phyloP scores from a whole-genome alignment of 2,329 filamentous ascomycete genomes.

The Cladosporium colombiae region DNA sequence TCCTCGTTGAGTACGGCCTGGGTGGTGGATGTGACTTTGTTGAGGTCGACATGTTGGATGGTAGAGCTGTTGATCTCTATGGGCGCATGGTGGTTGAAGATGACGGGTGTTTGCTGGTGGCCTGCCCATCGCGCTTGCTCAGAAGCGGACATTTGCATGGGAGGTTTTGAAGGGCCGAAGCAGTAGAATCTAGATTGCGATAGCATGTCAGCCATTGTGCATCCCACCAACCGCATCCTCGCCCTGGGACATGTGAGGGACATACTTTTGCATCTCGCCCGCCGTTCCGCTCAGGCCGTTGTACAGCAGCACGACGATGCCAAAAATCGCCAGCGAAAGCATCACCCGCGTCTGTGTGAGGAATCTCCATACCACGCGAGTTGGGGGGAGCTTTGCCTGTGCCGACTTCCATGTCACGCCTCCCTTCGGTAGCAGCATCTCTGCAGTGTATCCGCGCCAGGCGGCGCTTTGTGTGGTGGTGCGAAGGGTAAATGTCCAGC shows the following conservation, averaged over 20 bases:
- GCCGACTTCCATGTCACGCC: slow-evolving; percentile 92
- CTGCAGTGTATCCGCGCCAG: slow-evolving; percentile 22
- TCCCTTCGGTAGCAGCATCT: slow-evolving; percentile 87
- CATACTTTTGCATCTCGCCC: slow-evolving; percentile 84
- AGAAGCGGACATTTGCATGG: slow-evolving; percentile 90
- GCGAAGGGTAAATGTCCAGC: neutral
- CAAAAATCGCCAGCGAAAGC: slow-evolving; percentile 68
- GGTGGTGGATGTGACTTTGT: slow-evolving; percentile 76
- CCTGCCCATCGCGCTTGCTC: slow-evolving; percentile 88
- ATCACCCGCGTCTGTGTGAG: slow-evolving; percentile 78
- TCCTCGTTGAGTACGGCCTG: slow-evolving; percentile 80
- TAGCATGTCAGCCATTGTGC: slow-evolving; percentile 5
- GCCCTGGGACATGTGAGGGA: neutral
- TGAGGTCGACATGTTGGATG: slow-evolving; percentile 81
- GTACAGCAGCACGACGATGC: slow-evolving; percentile 80
- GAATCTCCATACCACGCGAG: slow-evolving; percentile 62
- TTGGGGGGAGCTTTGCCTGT: slow-evolving; percentile 74
- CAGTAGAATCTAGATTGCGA: slow-evolving; percentile 77
- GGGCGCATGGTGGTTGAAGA: slow-evolving; percentile 93
- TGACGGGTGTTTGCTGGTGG: slow-evolving; percentile 86
- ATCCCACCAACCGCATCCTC: neutral
- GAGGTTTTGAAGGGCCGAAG: slow-evolving; percentile 92
- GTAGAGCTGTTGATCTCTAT: slow-evolving; percentile 78
- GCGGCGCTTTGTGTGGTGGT: slow-evolving; percentile 16
- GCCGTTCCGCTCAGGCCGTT: slow-evolving; percentile 78